These are phyloP conservation scores for Fusarium sp. DNA, from an alignment of 2,329 filamentous ascomycete genomes.

Conservation along the genomic window DNA sequence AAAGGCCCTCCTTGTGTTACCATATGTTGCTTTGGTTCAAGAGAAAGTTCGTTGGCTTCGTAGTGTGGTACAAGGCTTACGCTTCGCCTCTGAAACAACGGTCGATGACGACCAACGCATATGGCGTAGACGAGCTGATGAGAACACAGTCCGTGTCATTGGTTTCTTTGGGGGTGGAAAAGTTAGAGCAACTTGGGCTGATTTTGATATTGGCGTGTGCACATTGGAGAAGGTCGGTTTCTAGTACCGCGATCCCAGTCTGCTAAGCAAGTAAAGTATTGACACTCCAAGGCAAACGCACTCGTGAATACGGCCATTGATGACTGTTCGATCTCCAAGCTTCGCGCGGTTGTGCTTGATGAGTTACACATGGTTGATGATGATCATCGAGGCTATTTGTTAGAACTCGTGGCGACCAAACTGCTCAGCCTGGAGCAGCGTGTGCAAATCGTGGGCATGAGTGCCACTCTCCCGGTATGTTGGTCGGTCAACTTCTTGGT, in stretches of 20 bases:
- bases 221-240: slow-evolving; percentile 73
- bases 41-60: slow-evolving; percentile 81
- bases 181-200: slow-evolving; percentile 70
- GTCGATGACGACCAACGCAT: slow-evolving; percentile 50
- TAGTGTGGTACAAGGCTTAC: slow-evolving; percentile 68
- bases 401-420: slow-evolving; percentile 79
- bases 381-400: slow-evolving; percentile 75
- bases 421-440: slow-evolving; percentile 71
- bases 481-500: too few species aligned
- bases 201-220: slow-evolving; percentile 81
- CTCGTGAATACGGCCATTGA: slow-evolving; percentile 78
- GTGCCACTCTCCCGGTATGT: slow-evolving; percentile 75
- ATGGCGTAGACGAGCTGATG: slow-evolving; percentile 64
- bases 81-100: slow-evolving; percentile 47
- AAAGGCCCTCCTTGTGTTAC: slow-evolving; percentile 77
- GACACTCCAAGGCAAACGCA: slow-evolving; percentile 68
- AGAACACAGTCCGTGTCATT: slow-evolving; percentile 69
- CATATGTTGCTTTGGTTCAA: slow-evolving; percentile 81
- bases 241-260: neutral
- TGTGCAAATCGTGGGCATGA: slow-evolving; percentile 81
- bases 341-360: slow-evolving; percentile 75
- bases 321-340: slow-evolving; percentile 69
- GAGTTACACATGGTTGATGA: slow-evolving; percentile 87
- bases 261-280: neutral
- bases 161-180: slow-evolving; percentile 81